A percentile compares a stretch with the other conserved stretches of the same genome.
phyloP scores from a whole-genome alignment of 495 filamentous ascomycete species.

The Lasiosphaeria ovina region DNA sequence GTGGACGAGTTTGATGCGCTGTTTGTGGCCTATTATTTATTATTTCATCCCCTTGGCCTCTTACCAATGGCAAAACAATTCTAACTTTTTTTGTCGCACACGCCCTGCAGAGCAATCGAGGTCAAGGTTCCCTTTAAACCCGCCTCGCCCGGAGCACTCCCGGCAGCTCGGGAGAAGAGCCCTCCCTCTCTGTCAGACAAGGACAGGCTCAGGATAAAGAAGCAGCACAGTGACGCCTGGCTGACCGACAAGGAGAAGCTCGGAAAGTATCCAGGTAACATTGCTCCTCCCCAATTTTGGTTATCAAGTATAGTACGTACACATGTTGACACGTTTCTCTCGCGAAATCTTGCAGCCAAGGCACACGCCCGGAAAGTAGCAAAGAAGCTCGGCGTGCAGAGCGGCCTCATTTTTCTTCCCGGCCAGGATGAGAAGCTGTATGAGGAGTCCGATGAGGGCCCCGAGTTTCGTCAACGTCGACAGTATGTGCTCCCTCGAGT shows the following conservation, averaged over 20 bases:
- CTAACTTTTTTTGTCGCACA: constrained; percentile 1
- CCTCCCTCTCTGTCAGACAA: neutral
- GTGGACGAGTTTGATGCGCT: constrained; percentile 50
- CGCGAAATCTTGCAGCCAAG: constrained; percentile 56
- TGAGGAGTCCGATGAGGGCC: constrained; percentile 60
- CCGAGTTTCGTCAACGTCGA: constrained; percentile 61
- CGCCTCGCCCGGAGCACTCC: neutral
- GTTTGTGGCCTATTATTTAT: constrained; percentile 22
- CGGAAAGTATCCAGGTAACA: constrained; percentile 30
- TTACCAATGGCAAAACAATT: neutral
- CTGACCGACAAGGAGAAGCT: constrained; percentile 15
- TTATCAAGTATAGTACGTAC: neutral
- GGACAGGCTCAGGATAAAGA: constrained; percentile 7
- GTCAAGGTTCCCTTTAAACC: constrained; percentile 16
- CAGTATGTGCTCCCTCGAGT: constrained; percentile 40
- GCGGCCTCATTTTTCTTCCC: constrained; percentile 63
- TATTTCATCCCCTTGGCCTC: neutral
- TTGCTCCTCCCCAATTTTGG: neutral
- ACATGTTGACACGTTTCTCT: neutral
- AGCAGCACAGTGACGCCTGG: constrained; percentile 12
- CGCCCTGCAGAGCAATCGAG: constrained; percentile 12
- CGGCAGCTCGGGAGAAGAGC: neutral
- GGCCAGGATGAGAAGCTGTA: constrained; percentile 48
- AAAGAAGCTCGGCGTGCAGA: constrained; percentile 56
- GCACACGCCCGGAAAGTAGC: constrained; percentile 74